phyloP scores from a whole-genome alignment of 2,329 filamentous ascomycete genomes.

The Cladosporium austrohemisphaericum region DNA sequence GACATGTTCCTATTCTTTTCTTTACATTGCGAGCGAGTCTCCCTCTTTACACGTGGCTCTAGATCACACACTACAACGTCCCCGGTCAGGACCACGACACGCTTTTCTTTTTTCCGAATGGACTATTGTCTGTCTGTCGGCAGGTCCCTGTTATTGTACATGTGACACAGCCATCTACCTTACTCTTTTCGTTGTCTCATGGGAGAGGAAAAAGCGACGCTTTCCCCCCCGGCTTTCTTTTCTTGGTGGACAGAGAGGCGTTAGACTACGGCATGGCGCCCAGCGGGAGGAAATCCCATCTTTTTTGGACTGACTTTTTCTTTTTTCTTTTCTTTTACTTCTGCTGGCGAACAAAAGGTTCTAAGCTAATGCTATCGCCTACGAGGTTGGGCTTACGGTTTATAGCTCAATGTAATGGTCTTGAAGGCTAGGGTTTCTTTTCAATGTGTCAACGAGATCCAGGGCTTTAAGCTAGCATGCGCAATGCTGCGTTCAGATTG shows the following conservation, averaged over 20 bases:
- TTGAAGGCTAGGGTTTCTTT: background rate
- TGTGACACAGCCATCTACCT: background rate
- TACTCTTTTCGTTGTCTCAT: background rate
- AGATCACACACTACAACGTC: background rate
- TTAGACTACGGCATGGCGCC: no score
- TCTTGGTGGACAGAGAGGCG: no score
- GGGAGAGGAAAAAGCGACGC: no score
- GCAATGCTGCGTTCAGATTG: no score
- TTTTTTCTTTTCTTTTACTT: background rate
- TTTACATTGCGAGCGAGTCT: slow-evolving; percentile 7
- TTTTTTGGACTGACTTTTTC: no score
- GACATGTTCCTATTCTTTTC: background rate
- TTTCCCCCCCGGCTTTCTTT: background rate
- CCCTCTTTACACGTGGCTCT: background rate
- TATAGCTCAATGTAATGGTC: slow-evolving; percentile 6
- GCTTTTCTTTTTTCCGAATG: background rate
- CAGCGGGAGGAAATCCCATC: no score
- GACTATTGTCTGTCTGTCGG: background rate
- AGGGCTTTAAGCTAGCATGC: no score
- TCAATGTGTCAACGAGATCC: no score
- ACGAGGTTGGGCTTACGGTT: no score
- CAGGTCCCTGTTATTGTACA: background rate
- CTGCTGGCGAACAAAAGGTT: background rate
- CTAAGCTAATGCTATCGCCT: background rate
- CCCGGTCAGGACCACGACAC: background rate